Base-by-base conservation (phyloP, 495 filamentous ascomycete genomes). In the Lasiosphaeris hirsuta region DNA sequence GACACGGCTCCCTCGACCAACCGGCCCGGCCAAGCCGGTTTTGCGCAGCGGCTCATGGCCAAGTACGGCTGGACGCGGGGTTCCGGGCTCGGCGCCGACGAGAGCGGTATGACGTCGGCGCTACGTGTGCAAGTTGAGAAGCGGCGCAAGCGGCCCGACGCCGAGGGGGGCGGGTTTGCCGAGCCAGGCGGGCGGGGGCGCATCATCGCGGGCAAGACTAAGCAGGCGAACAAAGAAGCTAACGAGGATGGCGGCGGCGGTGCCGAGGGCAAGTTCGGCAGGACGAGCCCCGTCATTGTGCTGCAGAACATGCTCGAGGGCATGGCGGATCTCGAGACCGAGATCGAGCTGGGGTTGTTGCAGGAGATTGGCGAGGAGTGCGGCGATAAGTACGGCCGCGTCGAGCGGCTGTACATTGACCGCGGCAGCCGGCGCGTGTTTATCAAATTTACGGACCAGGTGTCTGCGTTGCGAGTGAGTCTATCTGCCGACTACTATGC, bases 311-410 rank as follows among this genome's bases (percentile, higher is more conserved):
- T 97, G 90, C 73, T 96, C 2, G 85, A 93, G 56, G 89, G 86
- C 3, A 85, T 96, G 78, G 67, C 65, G 0, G 75, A 86, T 49
- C 61, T 83, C 1, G 74, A 93, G 35, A 75, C 72, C 1, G 95
- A 97, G 73, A 73, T 79, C 33, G 82, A 84, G 56, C 86, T 87
- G 10, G 89, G 87, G 19, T 68, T 98, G 60, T 82, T 90, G 63
- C 92, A 96, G 72, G 91, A 97, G 72, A 96, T 98, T 68, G 94
- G 94, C 15, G 90, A 96, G 56, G 90, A 94, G 70, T 97, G 93
- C 71, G 83, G 83, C 40, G 81, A 89, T 46, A 89, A 92, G 81
- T 98, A 96, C 69, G 94, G 94, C 9, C 78, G 81, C 18, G 90
- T 98, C 2, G 91, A 96, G 74, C 74, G 91, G 60, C 81, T 98